phyloP scores from a whole-genome alignment of 352 stramenopile species.

The Achlya hypogyna region DNA sequence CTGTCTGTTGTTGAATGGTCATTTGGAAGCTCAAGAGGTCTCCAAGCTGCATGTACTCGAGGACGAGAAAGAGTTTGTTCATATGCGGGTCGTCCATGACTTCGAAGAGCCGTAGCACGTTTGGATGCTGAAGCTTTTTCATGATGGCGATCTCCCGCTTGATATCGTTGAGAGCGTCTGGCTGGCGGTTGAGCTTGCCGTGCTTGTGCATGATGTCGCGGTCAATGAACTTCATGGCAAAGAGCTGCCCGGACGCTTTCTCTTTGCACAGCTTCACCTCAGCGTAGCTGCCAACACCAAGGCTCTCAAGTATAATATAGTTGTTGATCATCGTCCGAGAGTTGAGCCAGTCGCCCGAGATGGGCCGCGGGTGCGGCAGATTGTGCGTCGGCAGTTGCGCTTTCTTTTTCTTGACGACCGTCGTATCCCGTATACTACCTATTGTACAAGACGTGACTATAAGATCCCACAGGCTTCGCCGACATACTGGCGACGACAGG shows the following conservation, averaged over 20 bases:
- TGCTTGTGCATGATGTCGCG: slow-evolving; percentile 82
- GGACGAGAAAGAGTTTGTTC: slow-evolving; percentile 92
- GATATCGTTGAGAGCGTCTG: slow-evolving; percentile 70
- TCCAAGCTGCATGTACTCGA: slow-evolving; percentile 93
- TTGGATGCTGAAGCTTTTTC: slow-evolving; percentile 95
- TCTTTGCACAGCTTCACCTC: slow-evolving; percentile 87
- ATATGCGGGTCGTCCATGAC: slow-evolving; percentile 93
- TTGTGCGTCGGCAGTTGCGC: slow-evolving; percentile 65
- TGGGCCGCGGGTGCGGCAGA: slow-evolving; percentile 60
- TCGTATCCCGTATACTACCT: slow-evolving; percentile 56
- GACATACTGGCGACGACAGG: not conserved
- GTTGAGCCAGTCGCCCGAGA: slow-evolving; percentile 79
- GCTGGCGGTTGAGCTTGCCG: slow-evolving; percentile 52
- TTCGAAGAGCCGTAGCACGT: slow-evolving; percentile 90
- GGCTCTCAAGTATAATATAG: slow-evolving; percentile 84
- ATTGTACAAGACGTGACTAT: not conserved
- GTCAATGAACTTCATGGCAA: slow-evolving; percentile 84
- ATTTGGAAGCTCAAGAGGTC: slow-evolving; percentile 67
- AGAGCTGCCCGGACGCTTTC: slow-evolving; percentile 59
- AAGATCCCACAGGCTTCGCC: not conserved
- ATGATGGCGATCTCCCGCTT: slow-evolving; percentile 95
- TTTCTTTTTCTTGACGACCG: slow-evolving; percentile 75
- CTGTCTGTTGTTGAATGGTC: slow-evolving; percentile 55
- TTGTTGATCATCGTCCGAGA: slow-evolving; percentile 90
- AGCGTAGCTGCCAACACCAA: slow-evolving; percentile 83